phyloP scores from a whole-genome alignment of 306 rosid genomes.

The Mucuna pruriens region DNA sequence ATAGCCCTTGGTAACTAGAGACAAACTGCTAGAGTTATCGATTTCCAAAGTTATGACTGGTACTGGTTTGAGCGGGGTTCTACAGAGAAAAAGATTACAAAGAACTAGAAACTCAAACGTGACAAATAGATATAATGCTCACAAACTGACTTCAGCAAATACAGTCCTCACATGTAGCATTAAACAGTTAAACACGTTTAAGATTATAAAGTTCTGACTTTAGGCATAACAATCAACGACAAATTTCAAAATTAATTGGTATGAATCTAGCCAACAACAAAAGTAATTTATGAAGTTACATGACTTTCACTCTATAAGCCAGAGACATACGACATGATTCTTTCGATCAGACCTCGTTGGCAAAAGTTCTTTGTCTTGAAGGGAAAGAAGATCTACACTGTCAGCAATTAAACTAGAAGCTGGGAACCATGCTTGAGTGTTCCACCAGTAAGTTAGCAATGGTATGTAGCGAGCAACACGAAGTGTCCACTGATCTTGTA shows the following conservation, averaged over 20 bases:
- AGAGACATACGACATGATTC: constrained; percentile 38
- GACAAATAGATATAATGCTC: no score
- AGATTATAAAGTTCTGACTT: no score
- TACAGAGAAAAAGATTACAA: no score
- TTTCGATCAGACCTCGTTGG: background rate
- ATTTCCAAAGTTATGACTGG: no score
- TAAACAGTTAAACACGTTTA: no score
- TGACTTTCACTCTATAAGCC: background rate
- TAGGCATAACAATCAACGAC: no score
- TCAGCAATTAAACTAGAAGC: constrained; percentile 7
- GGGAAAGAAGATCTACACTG: constrained; percentile 37
- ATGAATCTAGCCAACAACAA: background rate
- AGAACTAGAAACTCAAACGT: no score
- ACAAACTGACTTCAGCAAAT: no score
- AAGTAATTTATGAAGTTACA: background rate
- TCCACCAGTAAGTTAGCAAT: constrained; percentile 95
- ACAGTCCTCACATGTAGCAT: no score
- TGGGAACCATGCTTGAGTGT: constrained; percentile 86
- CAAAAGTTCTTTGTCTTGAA: constrained; percentile 39
- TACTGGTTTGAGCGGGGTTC: no score
- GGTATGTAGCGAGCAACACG: constrained; percentile 78
- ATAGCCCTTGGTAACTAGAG: no score
- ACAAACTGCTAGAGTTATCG: no score
- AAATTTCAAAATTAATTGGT: background rate
- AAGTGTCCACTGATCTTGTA: constrained; percentile 73